Conservation (phyloP, 805 yeast genomes). For the Ascoidea tarda region DNA sequence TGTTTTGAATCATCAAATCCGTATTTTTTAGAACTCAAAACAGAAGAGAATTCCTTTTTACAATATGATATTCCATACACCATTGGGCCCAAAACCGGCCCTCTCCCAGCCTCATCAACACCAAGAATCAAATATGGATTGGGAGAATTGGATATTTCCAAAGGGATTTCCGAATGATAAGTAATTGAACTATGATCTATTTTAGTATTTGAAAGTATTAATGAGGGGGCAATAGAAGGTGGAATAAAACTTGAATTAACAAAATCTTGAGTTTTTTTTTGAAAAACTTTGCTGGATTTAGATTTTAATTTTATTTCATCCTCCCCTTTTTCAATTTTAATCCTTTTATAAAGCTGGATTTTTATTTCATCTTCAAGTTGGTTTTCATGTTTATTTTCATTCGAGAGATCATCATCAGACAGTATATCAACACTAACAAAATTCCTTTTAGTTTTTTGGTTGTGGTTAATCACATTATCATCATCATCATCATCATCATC, state of each 20-base stretch:
- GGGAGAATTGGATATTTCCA: background rate
- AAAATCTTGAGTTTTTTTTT: background rate
- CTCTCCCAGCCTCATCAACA: constrained; percentile 98
- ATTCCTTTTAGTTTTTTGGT: background rate
- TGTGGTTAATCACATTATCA: background rate
- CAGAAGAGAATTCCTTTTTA: constrained; percentile 31
- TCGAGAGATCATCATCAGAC: background rate
- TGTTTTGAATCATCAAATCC: constrained; percentile 94
- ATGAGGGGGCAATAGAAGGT: background rate
- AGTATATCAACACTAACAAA: too few species aligned
- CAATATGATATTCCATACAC: constrained; percentile 87
- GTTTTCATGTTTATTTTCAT: background rate
- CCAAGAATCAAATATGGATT: constrained; percentile 37
- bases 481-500: background rate
- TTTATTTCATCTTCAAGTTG: background rate
- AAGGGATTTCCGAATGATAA: background rate
- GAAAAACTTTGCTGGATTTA: too few species aligned
- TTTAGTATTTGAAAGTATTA: background rate
- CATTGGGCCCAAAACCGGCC: constrained; percentile 97
- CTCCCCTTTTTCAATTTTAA: background rate
- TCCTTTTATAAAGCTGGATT: too few species aligned
- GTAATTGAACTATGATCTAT: background rate
- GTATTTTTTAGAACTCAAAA: constrained; percentile 33
- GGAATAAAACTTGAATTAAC: background rate
- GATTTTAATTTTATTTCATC: background rate